phyloP scores from a whole-genome alignment of 1,139 yeast species.

The Hemisphaericaspora subhashii region DNA sequence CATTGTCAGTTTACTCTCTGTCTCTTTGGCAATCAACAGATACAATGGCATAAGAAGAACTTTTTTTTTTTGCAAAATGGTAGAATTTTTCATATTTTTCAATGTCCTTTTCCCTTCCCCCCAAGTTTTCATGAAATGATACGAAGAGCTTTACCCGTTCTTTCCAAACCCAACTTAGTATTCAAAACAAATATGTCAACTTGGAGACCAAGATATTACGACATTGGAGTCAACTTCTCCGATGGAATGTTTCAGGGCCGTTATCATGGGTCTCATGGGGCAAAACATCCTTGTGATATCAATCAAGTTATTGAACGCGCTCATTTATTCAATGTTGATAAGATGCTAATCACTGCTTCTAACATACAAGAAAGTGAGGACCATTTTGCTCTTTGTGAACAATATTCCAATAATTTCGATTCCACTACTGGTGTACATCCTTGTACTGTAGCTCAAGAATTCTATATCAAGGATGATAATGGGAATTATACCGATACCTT shows the following conservation, averaged over 20 bases:
- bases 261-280: conserved; percentile 61
- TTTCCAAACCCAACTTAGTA: background rate
- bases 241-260: conserved; percentile 85
- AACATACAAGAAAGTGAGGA: conserved; percentile 61
- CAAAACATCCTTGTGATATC: conserved; percentile 67
- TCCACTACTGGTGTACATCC: conserved; percentile 96
- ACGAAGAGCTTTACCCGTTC: background rate
- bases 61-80: background rate
- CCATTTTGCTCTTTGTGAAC: conserved; percentile 36
- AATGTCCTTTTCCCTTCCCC: too few species aligned
- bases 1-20: conserved; percentile 12
- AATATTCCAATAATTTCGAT: conserved; percentile 37
- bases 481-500: conserved; percentile 24
- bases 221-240: conserved; percentile 78
- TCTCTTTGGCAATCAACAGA: too few species aligned
- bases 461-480: conserved; percentile 25
- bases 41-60: too few species aligned
- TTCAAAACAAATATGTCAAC: conserved; percentile 5
- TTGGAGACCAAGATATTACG: conserved; percentile 49
- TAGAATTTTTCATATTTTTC: background rate
- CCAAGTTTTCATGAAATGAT: background rate
- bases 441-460: conserved; percentile 71
- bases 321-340: conserved; percentile 57
- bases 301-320: conserved; percentile 68
- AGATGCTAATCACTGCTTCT: conserved; percentile 82